phyloP scores from a whole-genome alignment of 306 rosid species.

The Clitoria ternatea region DNA sequence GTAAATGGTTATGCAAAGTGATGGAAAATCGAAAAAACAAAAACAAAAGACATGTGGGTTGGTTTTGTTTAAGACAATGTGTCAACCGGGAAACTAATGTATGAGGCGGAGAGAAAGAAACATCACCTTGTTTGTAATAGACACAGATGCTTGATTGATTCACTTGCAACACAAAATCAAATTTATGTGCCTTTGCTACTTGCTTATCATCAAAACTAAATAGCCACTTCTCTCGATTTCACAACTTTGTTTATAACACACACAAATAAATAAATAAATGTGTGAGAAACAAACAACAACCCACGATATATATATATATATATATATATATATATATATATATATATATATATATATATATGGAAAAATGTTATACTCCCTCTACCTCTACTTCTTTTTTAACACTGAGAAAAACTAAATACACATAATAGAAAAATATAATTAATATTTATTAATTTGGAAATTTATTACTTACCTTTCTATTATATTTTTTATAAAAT shows the following conservation, averaged over 20 bases:
- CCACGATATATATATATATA: too few relatives aligned
- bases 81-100: not conserved
- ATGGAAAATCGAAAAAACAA: constrained; percentile 32
- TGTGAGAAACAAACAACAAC: too few relatives aligned
- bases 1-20: constrained; percentile 13
- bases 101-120: not conserved
- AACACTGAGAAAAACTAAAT: too few relatives aligned
- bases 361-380: too few relatives aligned
- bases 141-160: not conserved
- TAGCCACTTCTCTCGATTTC: not conserved
- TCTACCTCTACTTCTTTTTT: too few relatives aligned
- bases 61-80: constrained; percentile 56
- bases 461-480: too few relatives aligned
- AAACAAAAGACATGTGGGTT: constrained; percentile 28
- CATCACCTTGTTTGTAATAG: too few relatives aligned
- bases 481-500: too few relatives aligned
- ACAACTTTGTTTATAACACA: not conserved
- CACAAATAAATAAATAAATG: not conserved
- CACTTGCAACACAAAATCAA: not conserved
- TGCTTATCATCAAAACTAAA: not conserved
- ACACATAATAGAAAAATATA: too few relatives aligned
- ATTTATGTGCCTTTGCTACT: not conserved
- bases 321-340: too few relatives aligned
- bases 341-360: too few relatives aligned
- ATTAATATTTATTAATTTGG: too few relatives aligned